Base-by-base conservation (phyloP, 306 rosid genomes). In the Prunus dulcis region DNA sequence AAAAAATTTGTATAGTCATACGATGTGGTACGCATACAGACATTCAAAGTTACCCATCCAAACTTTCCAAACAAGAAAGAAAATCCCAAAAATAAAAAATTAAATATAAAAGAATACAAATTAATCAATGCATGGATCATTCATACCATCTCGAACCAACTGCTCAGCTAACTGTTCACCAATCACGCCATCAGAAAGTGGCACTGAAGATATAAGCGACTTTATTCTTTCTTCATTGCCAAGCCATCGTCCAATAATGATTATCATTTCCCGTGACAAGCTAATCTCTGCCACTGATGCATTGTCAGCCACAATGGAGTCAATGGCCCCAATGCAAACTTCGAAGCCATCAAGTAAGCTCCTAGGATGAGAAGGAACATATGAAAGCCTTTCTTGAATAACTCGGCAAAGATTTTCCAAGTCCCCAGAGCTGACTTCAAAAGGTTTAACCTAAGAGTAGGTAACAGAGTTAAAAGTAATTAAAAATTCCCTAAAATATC, bases 341-440 rank as follows among this genome's bases (percentile, higher is more conserved):
- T 94, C 98, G 79, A 94, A 89, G 83, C 88, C 97, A 73, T 84
- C 88, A 52, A 94, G 89, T 74, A 94, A 85, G 82, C 97, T 84
- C 84, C 96, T 90, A 57, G 91, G 89, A 64, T 94, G 95, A 67
- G 88, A 86, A 58, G 97, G 95, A 67, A 86, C 73, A 70, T 87
- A 82, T 41, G 84, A 82, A 69, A 90, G 88, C 50, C 65, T 76
- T 83, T 82, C 93, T 78, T 81, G 91, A 79, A 91, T 90, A 64
- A 79, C 72, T 82, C 80, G 88, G 85, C 97, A 94, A 77, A 90
- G 89, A 50, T 80, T 65, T 80, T 86, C 88, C 79, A 91, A 83
- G 82, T 91, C 97, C 79, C n/a, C 87, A 25, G 88, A 74, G 76
- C 89, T 80, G 78, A 94, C 96, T 82, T 94, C 98, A 64, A 84